Conservation (phyloP, 75 land plant species). For the Larix kaempferi region DNA sequence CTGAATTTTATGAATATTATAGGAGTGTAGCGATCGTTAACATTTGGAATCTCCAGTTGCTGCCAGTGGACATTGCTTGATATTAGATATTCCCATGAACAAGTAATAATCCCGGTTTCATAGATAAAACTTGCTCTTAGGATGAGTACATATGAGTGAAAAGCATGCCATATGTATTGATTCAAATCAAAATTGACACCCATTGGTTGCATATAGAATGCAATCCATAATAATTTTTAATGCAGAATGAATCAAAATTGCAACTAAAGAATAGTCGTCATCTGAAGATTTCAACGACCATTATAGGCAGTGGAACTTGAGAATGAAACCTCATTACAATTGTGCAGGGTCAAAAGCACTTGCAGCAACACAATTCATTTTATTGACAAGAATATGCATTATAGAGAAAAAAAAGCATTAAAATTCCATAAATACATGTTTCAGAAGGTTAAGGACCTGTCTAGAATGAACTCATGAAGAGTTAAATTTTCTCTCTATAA, state of each 20-base stretch:
- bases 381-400: neutral
- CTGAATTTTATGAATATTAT: slow-evolving; percentile 52
- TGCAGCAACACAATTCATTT: neutral
- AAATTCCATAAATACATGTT: too few species aligned
- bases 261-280: neutral
- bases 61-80: neutral
- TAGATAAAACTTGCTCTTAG: neutral
- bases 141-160: neutral
- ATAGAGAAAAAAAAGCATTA: too few species aligned
- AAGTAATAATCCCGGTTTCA: neutral
- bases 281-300: neutral
- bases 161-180: neutral
- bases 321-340: neutral
- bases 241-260: neutral
- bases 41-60: neutral
- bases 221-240: neutral
- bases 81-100: neutral
- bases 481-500: too few species aligned
- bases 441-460: too few species aligned
- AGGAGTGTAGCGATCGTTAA: slow-evolving; percentile 17
- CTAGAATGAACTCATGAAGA: too few species aligned
- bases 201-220: neutral
- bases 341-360: neutral
- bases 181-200: neutral
- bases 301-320: neutral